A percentile compares a stretch with the other conserved stretches of the same genome.
Evolutionary conservation across 1,284 basidiomycete genomes (phyloP).

Genomic region (Sporisorium graminicola): DNA sequence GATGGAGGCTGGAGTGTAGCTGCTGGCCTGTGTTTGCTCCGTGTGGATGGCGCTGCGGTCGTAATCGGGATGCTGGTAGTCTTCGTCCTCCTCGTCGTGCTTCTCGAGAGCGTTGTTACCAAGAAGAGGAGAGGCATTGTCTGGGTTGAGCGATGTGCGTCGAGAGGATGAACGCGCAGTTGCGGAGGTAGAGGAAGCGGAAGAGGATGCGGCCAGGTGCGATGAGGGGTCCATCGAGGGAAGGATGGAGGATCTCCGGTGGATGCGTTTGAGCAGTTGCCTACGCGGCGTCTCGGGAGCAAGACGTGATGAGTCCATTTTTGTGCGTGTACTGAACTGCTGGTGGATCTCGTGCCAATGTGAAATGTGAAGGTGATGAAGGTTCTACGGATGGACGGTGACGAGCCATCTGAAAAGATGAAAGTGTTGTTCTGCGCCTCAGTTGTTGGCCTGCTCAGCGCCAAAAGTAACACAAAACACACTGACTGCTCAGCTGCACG

Average conservation of each 20-base stretch:
- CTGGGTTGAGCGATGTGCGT: constrained; percentile 18
- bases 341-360: not conserved
- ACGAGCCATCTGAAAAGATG: not conserved
- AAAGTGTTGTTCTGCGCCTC: constrained; percentile 27
- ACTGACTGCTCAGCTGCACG: not conserved
- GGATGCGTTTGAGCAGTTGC: constrained; percentile 55
- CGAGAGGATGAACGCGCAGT: constrained; percentile 23
- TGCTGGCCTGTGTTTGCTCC: not conserved
- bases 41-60: not conserved
- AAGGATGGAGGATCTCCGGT: constrained; percentile 46
- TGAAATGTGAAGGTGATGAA: not conserved
- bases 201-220: constrained; percentile 10
- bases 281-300: constrained; percentile 51
- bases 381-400: not conserved
- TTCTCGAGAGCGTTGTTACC: constrained; percentile 13
- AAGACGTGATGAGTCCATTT: constrained; percentile 30
- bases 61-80: constrained; percentile 6
- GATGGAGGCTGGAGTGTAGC: not conserved
- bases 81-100: constrained; percentile 31
- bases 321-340: too few relatives aligned
- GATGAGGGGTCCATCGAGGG: constrained; percentile 27
- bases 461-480: constrained; percentile 29
- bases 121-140: constrained; percentile 14
- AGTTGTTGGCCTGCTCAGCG: not conserved
- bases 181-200: constrained; percentile 16